Conservation (phyloP, 129 eudicot species). For the Pulicaria dysenterica region DNA sequence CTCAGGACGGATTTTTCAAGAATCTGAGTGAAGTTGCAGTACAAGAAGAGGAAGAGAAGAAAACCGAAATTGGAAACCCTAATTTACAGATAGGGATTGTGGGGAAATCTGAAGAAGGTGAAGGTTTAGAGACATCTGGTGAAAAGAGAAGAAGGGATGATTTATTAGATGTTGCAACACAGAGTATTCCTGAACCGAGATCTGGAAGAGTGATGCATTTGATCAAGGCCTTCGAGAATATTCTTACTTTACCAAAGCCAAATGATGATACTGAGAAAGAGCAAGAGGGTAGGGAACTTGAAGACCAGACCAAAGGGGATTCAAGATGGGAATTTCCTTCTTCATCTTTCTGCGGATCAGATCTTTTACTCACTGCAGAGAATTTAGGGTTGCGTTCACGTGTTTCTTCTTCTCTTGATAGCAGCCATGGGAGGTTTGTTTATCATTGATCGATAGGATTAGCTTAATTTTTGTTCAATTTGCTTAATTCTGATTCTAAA, state of each 20-base stretch:
- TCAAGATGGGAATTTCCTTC: constrained; percentile 54
- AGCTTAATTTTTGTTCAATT: not conserved
- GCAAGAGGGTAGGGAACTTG: constrained; percentile 30
- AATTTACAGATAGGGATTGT: constrained; percentile 17
- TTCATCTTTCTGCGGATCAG: constrained; percentile 63
- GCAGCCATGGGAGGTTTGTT: constrained; percentile 75
- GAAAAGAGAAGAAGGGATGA: constrained; percentile 70
- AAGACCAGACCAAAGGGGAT: constrained; percentile 24
- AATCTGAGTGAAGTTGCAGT: constrained; percentile 16
- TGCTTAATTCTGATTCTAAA: constrained; percentile 13
- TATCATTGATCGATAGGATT: not conserved
- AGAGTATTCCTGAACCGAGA: constrained; percentile 55
- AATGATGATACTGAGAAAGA: constrained; percentile 43
- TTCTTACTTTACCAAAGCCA: constrained; percentile 50
- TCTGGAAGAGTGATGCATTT: constrained; percentile 80
- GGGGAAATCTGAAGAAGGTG: constrained; percentile 21
- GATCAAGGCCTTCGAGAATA: constrained; percentile 84
- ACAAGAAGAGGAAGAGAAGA: constrained; percentile 17
- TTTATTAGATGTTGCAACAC: constrained; percentile 52
- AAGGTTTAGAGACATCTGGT: constrained; percentile 29
- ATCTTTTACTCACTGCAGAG: constrained; percentile 69
- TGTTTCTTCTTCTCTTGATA: constrained; percentile 62
- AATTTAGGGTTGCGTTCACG: constrained; percentile 68
- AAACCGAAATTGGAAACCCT: constrained; percentile 10
- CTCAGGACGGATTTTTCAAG: constrained; percentile 87